Conservation (phyloP, 83 land plant species). For the Diphasiastrum complanatum region DNA sequence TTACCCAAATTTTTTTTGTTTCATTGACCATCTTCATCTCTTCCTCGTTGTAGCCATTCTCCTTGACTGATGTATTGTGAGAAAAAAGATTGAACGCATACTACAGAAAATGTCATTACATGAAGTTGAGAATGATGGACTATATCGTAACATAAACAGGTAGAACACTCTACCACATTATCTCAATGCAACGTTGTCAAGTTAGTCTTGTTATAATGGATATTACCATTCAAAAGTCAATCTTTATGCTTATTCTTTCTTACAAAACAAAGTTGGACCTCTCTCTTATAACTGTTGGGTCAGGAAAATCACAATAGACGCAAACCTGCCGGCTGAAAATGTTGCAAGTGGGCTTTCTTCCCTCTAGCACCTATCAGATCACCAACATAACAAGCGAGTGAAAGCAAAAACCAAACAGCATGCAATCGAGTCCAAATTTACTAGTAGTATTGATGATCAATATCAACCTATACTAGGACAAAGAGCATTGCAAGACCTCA, state of each 20-base stretch:
- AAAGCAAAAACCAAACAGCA: not conserved
- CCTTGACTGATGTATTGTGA: slow-evolving; percentile 78
- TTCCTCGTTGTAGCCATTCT: slow-evolving; percentile 97
- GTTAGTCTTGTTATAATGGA: too few species aligned
- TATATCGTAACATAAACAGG: too few species aligned
- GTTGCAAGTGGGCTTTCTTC: slow-evolving; percentile 90
- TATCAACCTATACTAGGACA: not conserved
- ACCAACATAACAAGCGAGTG: not conserved
- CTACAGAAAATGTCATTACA: slow-evolving; percentile 40
- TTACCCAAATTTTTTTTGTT: slow-evolving; percentile 95
- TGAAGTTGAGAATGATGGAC: too few species aligned
- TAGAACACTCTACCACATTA: too few species aligned
- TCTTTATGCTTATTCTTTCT: too few species aligned
- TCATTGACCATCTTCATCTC: slow-evolving; percentile 97
- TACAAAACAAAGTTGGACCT: too few species aligned
- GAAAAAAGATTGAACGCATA: slow-evolving; percentile 97
- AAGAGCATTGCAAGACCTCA: slow-evolving; percentile 40
- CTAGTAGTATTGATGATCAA: not conserved
- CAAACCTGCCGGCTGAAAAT: slow-evolving; percentile 81
- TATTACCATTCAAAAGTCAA: too few species aligned
- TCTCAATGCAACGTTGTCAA: too few species aligned
- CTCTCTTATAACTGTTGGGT: too few species aligned
- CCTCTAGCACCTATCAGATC: slow-evolving; percentile 51
- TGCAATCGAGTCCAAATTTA: not conserved
- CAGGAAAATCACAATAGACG: not conserved